Evolutionary conservation across 2,329 filamentous ascomycete species (phyloP), one percentile per base, ranked within the genome.

Genomic region (Fusarium solani-melongenae): DNA sequence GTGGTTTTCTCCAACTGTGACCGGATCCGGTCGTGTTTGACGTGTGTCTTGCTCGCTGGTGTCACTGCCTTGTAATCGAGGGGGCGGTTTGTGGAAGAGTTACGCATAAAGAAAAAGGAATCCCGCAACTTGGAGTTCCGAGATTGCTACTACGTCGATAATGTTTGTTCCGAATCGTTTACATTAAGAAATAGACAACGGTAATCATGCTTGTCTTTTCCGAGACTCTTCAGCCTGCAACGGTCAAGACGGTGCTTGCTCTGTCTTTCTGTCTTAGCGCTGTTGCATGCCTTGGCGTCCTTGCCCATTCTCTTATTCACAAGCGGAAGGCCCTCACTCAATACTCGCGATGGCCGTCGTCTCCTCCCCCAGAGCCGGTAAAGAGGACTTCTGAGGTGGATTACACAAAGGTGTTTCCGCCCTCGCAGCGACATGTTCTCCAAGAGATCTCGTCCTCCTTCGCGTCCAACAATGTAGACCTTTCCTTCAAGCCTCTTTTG

Each of bases 401-500:
- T 9, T 81, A 81, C 5, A 72, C 69, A 2, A 72, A 62, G 1
- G 73, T 74, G 2, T 81, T 79, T 20, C 79, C 79, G 2, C 79
- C 80, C 0, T 76, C 78, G 2, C 79, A 75, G 14, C 67, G 77
- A 12, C 38, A 64, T 11, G 9, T 41, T 2, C 72, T 81, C 1
- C 29, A 62, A 1, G 66, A 73, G 5, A 59, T 73, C 20, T 73
- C 67, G 0, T 14, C 51, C 5, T 22, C 36, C 0, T 73, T 74
- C 6, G 12, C 49, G 1, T 31, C 53, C 2, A 22, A 24, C 7
- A 10, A 56, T 41, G 60, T 74, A 36, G 67, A 76, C 11, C 70
- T 74, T 39, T 72, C 53, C 3, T 62, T 72, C 5, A 73, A 70
- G 27, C 65, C 79, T 14, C 71, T 84, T 8, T 64, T 85, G 7